Evolutionary conservation across 148 eudicot genomes (phyloP).

Genomic region (Diospyros kaki): DNA sequence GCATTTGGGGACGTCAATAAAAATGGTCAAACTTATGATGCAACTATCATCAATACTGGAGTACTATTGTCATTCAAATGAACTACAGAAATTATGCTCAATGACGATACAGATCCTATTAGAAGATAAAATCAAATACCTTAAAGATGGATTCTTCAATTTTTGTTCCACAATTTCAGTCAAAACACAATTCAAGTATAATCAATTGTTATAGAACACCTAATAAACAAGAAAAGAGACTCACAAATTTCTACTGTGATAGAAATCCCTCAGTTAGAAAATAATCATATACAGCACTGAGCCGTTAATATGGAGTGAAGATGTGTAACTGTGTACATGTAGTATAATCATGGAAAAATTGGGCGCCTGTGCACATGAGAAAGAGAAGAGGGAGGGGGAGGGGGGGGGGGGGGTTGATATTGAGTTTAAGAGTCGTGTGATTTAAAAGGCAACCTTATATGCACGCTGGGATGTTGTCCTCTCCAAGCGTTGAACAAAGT

Average conservation of each 20-base stretch:
- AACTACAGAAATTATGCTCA: background rate
- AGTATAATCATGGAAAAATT: background rate
- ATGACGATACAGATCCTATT: background rate
- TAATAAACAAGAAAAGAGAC: background rate
- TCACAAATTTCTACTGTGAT: background rate
- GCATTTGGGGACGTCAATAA: no score
- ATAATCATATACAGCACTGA: background rate
- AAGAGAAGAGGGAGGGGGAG: background rate
- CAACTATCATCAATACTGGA: no score
- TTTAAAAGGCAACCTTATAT: slow-evolving; percentile 59
- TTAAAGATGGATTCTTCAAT: background rate
- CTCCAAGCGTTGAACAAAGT: slow-evolving; percentile 90
- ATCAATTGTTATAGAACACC: background rate
- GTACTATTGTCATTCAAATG: background rate
- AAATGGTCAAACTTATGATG: no score
- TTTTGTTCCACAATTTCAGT: background rate
- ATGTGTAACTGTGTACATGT: no score
- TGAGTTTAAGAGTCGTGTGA: background rate
- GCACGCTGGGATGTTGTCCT: slow-evolving; percentile 81
- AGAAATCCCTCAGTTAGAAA: background rate
- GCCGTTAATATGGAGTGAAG: background rate
- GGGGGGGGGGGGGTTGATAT: background rate
- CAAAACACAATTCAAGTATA: background rate
- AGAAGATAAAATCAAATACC: background rate
- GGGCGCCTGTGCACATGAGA: background rate